Conservation (phyloP, 2,329 filamentous ascomycete genomes). For the Lachnellula hyalina region DNA sequence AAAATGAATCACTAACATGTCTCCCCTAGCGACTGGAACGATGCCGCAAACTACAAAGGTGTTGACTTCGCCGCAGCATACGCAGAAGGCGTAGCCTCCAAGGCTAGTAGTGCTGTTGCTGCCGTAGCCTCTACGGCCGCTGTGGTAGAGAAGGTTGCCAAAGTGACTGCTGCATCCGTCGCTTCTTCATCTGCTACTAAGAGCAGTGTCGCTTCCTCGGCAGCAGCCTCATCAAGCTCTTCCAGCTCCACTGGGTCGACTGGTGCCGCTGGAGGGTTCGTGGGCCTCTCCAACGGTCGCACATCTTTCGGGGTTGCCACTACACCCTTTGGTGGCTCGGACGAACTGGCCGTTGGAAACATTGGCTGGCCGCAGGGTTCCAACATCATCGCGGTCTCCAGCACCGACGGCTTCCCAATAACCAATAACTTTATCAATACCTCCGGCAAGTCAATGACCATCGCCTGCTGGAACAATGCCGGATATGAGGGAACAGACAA, state of each 20-base stretch:
- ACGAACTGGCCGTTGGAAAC: conserved; percentile 18
- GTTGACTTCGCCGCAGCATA: conserved; percentile 27
- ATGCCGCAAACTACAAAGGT: conserved; percentile 11
- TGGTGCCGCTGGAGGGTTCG: conserved; percentile 11
- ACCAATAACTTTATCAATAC: conserved; percentile 26
- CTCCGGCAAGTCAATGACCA: conserved; percentile 12
- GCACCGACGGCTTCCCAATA: conserved; percentile 14
- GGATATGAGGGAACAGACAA: background rate
- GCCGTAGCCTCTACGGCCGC: background rate
- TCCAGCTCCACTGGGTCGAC: background rate
- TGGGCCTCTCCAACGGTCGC: conserved; percentile 20
- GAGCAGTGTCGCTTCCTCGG: background rate
- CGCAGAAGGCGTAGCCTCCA: conserved; percentile 13
- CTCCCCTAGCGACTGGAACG: conserved; percentile 22
- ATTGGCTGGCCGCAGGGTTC: conserved; percentile 22
- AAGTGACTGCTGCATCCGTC: background rate
- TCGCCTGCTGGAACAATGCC: conserved; percentile 27
- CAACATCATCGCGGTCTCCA: conserved; percentile 26
- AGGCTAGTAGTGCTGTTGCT: conserved; percentile 3
- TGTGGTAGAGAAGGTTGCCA: conserved; percentile 1
- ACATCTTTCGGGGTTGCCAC: conserved; percentile 16
- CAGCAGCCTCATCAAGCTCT: background rate
- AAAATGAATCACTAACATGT: background rate
- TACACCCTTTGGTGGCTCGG: conserved; percentile 1
- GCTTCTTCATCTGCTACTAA: conserved; percentile 4